phyloP scores from a whole-genome alignment of 805 yeast species.

The Metschnikowia lochheadii region DNA sequence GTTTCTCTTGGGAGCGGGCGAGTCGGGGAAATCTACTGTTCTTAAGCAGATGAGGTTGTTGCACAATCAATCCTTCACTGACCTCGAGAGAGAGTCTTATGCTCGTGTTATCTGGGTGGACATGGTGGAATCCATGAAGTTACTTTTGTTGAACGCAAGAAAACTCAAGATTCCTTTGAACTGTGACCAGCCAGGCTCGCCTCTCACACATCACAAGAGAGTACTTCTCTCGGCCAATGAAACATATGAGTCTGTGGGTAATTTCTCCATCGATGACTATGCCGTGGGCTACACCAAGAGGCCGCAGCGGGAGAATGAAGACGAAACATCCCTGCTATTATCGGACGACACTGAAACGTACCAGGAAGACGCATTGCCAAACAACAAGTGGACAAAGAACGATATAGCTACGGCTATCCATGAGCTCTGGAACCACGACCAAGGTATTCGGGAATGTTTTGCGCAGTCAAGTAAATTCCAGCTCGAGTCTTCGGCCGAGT shows the following conservation, averaged over 20 bases:
- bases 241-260: constrained; percentile 11
- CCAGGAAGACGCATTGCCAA: not conserved
- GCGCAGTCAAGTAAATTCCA: constrained; percentile 72
- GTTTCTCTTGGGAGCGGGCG: constrained; percentile 88
- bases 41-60: constrained; percentile 80
- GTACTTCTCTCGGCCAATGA: constrained; percentile 48
- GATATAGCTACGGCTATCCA: constrained; percentile 69
- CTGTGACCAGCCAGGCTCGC: constrained; percentile 52
- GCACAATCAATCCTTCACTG: constrained; percentile 81
- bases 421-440: constrained; percentile 65
- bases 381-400: constrained; percentile 23
- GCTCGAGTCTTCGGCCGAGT: constrained; percentile 75
- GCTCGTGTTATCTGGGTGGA: constrained; percentile 91
- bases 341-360: constrained; percentile 10
- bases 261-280: constrained; percentile 13
- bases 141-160: constrained; percentile 69
- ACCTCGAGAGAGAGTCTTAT: constrained; percentile 75
- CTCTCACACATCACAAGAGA: constrained; percentile 45
- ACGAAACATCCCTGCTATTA: constrained; percentile 6
- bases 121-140: constrained; percentile 77
- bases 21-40: constrained; percentile 90
- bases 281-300: constrained; percentile 14
- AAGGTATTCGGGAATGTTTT: constrained; percentile 59
- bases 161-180: constrained; percentile 59
- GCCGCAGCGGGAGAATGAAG: constrained; percentile 3